These are phyloP conservation scores for Croton setiger DNA, from an alignment of 441 rosid genomes.

Conservation along the genomic window DNA sequence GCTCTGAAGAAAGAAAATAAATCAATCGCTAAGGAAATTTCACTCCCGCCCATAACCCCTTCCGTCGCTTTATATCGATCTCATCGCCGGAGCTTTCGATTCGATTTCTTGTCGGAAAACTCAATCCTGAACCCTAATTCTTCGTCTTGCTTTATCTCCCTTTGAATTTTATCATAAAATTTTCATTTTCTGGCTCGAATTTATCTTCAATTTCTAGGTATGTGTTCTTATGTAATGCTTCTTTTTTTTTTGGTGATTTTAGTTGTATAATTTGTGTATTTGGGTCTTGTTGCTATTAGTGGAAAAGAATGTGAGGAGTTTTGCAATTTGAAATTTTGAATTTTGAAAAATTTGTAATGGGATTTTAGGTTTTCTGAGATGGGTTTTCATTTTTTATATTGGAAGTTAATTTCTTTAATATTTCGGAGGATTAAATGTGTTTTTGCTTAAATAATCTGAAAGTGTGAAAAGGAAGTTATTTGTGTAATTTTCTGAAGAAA, in stretches of 20 bases:
- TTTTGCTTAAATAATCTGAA: not conserved
- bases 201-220: conserved; percentile 6
- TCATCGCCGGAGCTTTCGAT: conserved; percentile 21
- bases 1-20: not conserved
- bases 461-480: no score
- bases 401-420: not conserved
- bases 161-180: not conserved
- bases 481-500: not conserved
- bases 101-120: conserved; percentile 13
- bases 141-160: not conserved
- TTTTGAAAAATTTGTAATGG: not conserved
- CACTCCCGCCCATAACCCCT: conserved; percentile 10
- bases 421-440: not conserved
- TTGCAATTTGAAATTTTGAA: not conserved
- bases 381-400: not conserved
- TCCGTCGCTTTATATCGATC: conserved; percentile 16
- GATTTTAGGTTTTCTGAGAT: not conserved
- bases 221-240: not conserved
- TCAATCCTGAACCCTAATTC: conserved; percentile 9
- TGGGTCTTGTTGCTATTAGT: not conserved
- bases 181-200: not conserved
- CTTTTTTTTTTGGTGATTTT: not conserved
- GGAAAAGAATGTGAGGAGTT: no score
- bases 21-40: not conserved
- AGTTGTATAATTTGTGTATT: not conserved